A percentile compares a stretch with the other conserved stretches of the same genome.
Conservation (phyloP, 2,329 filamentous ascomycete genomes). For the Hypoxylon sp. region DNA sequence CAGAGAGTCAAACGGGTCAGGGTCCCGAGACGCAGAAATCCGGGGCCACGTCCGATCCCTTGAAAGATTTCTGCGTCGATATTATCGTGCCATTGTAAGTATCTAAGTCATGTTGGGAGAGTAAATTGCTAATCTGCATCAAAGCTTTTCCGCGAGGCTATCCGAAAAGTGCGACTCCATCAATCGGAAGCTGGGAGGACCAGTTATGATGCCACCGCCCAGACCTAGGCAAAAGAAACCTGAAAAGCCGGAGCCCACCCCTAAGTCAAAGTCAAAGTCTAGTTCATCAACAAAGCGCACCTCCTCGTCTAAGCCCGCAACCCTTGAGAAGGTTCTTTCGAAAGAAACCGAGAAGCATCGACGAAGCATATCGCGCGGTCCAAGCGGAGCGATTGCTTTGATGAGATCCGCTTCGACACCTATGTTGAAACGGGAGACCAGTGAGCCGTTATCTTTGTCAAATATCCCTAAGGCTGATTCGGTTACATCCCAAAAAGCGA, state of each 20-base stretch:
- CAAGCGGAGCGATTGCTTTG: constrained; percentile 67
- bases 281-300: constrained; percentile 62
- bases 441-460: constrained; percentile 64
- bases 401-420: constrained; percentile 74
- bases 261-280: constrained; percentile 58
- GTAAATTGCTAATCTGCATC: constrained; percentile 46
- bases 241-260: constrained; percentile 55
- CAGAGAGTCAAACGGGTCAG: constrained; percentile 56
- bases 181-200: constrained; percentile 80
- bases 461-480: constrained; percentile 56
- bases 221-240: constrained; percentile 61
- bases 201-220: constrained; percentile 64
- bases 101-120: background rate
- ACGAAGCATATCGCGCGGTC: constrained; percentile 64
- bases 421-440: constrained; percentile 73
- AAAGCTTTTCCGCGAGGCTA: constrained; percentile 77
- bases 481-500: constrained; percentile 52
- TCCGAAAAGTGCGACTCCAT: constrained; percentile 74
- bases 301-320: constrained; percentile 55
- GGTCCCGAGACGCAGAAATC: constrained; percentile 50
- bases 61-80: constrained; percentile 81
- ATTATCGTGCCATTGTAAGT: constrained; percentile 81
- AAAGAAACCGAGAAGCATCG: constrained; percentile 62
- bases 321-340: constrained; percentile 69
- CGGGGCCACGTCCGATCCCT: constrained; percentile 64